These are phyloP conservation scores for Aureobasidium sp. DNA, from an alignment of 2,329 filamentous ascomycete species.

Conservation along the genomic window DNA sequence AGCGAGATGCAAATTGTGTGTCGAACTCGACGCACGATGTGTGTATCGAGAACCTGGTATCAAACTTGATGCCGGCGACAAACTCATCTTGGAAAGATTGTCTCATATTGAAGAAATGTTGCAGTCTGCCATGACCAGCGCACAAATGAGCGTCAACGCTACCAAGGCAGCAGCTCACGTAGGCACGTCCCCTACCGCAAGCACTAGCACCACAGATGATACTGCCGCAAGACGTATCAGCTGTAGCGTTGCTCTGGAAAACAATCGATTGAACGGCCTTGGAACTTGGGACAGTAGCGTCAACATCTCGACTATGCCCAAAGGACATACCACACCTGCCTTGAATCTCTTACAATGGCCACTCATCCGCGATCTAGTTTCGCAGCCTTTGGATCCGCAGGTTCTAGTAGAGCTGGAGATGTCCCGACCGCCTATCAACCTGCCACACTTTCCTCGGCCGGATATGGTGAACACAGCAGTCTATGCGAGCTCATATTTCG, in stretches of 20 bases:
- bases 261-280: slow-evolving; percentile 44
- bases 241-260: slow-evolving; percentile 5
- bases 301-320: slow-evolving; percentile 81
- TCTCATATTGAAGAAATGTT: slow-evolving; percentile 69
- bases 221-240: slow-evolving; percentile 7
- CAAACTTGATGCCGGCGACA: slow-evolving; percentile 80
- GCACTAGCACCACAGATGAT: slow-evolving; percentile 32
- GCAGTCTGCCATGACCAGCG: slow-evolving; percentile 41
- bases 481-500: slow-evolving; percentile 73
- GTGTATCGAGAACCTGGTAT: slow-evolving; percentile 78
- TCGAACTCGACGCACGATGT: slow-evolving; percentile 72
- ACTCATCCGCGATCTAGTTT: slow-evolving; percentile 68
- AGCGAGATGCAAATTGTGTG: slow-evolving; percentile 77
- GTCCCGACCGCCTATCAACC: slow-evolving; percentile 63
- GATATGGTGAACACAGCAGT: slow-evolving; percentile 65
- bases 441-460: slow-evolving; percentile 50
- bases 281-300: slow-evolving; percentile 56
- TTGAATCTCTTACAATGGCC: slow-evolving; percentile 74
- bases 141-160: neutral
- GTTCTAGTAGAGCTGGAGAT: slow-evolving; percentile 76
- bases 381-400: slow-evolving; percentile 68
- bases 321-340: slow-evolving; percentile 72
- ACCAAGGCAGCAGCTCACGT: neutral
- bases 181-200: slow-evolving; percentile 30
- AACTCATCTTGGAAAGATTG: slow-evolving; percentile 71